These are phyloP conservation scores for Dalbergia cultrata DNA, from an alignment of 306 rosid species.

Conservation along the genomic window DNA sequence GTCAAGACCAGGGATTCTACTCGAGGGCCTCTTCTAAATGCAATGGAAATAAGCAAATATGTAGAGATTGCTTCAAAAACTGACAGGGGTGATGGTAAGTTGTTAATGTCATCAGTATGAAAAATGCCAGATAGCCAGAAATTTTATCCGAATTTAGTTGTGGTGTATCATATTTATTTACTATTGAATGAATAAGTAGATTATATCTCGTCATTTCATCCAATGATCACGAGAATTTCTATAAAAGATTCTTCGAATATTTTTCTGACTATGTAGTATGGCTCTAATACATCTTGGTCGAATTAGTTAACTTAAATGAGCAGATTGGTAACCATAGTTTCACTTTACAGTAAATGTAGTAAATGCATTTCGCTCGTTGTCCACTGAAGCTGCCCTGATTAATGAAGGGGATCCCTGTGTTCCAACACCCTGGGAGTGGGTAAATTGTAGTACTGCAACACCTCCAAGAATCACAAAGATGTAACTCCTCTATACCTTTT, in stretches of 20 bases:
- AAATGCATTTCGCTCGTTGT: constrained; percentile 61
- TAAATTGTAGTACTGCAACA: constrained; percentile 68
- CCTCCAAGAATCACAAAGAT: constrained; percentile 78
- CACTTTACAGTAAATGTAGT: constrained; percentile 62
- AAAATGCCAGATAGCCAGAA: no score
- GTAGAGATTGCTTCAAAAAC: constrained; percentile 69
- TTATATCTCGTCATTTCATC: no score
- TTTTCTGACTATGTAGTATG: no score
- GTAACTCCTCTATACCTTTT: constrained; percentile 59
- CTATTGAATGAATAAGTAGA: no score
- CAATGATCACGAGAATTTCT: no score
- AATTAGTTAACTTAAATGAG: constrained; percentile 35
- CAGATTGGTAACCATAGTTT: constrained; percentile 45
- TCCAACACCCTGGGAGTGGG: constrained; percentile 92
- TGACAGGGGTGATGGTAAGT: constrained; percentile 75
- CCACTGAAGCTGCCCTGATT: constrained; percentile 54
- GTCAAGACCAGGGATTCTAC: constrained; percentile 80
- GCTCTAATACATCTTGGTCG: not conserved
- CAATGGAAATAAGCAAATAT: constrained; percentile 89
- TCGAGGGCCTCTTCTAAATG: constrained; percentile 85
- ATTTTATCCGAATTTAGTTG: no score
- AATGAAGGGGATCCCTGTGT: constrained; percentile 92
- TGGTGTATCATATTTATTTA: no score
- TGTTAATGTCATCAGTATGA: constrained; percentile 21
- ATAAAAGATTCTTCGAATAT: no score